Evolutionary conservation across 2,329 filamentous ascomycete genomes (phyloP).

Genomic region (Neocatenulostroma microsporum): DNA sequence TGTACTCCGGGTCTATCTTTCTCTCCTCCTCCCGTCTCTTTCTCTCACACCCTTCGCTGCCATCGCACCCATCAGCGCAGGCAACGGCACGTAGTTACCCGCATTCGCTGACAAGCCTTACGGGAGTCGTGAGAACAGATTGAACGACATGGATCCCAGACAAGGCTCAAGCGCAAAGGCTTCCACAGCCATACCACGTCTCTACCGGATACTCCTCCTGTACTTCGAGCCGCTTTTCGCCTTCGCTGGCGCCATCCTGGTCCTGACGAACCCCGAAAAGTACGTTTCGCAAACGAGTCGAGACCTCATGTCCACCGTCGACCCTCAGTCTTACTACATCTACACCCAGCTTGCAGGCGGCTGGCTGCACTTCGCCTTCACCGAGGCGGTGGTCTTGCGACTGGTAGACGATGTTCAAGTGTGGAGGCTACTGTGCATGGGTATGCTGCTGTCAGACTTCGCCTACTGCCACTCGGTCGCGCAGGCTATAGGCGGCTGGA

Average conservation of each 20-base stretch:
- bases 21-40: too few relatives aligned
- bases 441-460: constrained; percentile 21
- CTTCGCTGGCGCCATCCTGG: constrained; percentile 18
- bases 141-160: too few relatives aligned
- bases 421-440: constrained; percentile 23
- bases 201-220: constrained; percentile 22
- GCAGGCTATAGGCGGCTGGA: constrained; percentile 25
- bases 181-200: constrained; percentile 16
- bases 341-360: constrained; percentile 25
- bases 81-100: too few relatives aligned
- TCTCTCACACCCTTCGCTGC: too few relatives aligned
- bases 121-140: too few relatives aligned
- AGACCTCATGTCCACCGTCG: constrained; percentile 14
- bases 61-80: too few relatives aligned
- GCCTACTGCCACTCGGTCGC: constrained; percentile 21
- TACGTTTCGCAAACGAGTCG: constrained; percentile 21
- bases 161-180: too few relatives aligned
- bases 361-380: constrained; percentile 25
- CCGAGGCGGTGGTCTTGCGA: constrained; percentile 21
- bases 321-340: constrained; percentile 20
- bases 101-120: too few relatives aligned
- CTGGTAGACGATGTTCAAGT: constrained; percentile 24
- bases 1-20: too few relatives aligned
- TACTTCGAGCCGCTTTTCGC: constrained; percentile 23
- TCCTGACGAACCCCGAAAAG: constrained; percentile 14